phyloP scores from a whole-genome alignment of 371 early-diverging fungal genomes.

The Amoeboaphelidium protococcarum region DNA sequence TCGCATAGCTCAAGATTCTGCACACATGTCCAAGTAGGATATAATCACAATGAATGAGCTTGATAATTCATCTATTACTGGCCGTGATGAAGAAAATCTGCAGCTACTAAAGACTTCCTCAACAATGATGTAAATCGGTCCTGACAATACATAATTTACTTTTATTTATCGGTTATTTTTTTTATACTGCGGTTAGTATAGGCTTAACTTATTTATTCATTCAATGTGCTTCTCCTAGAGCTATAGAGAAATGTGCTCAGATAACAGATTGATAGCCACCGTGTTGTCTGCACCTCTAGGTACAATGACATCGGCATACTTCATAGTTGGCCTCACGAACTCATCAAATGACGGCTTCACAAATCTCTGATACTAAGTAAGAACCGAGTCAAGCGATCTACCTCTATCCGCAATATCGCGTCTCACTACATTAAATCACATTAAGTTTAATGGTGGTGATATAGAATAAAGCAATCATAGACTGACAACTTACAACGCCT shows the following conservation, averaged over 20 bases:
- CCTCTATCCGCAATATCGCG: conserved; percentile 70
- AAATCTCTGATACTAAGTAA: conserved; percentile 60
- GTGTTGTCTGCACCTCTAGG: conserved; percentile 68
- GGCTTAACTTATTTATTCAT: too few species aligned
- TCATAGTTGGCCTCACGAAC: conserved; percentile 60
- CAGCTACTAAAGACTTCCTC: too few species aligned
- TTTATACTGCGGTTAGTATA: too few species aligned
- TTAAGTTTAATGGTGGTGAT: conserved; percentile 6
- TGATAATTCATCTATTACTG: too few species aligned
- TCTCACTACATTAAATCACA: conserved; percentile 23
- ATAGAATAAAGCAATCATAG: background rate
- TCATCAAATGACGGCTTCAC: conserved; percentile 79
- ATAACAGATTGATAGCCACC: conserved; percentile 65
- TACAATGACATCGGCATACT: conserved; percentile 67
- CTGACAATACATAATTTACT: too few species aligned
- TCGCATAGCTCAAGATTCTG: background rate
- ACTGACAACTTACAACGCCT: conserved; percentile 28
- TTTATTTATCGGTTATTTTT: too few species aligned
- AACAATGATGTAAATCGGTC: too few species aligned
- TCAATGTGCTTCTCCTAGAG: too few species aligned
- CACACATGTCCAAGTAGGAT: too few species aligned
- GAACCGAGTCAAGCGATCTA: conserved; percentile 46
- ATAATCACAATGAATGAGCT: too few species aligned
- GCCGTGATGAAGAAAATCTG: too few species aligned
- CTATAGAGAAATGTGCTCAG: conserved; percentile 54